Conservation (phyloP, 2,329 filamentous ascomycete species). For the Aureobasidium sp. region DNA sequence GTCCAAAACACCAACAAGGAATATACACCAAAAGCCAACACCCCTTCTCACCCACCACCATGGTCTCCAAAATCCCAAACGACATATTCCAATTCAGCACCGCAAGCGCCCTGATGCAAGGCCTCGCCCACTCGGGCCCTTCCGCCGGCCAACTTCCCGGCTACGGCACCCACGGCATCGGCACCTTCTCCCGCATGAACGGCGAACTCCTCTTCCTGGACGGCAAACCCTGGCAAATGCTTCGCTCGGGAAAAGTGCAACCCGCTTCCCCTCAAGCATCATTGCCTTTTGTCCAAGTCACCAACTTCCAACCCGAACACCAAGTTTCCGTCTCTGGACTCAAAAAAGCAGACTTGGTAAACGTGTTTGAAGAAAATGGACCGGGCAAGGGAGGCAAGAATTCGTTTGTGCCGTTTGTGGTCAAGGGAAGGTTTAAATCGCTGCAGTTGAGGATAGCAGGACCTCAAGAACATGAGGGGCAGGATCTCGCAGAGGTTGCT, state of each 20-base stretch:
- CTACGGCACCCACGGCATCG: slow-evolving; percentile 37
- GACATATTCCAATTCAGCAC: slow-evolving; percentile 39
- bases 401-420: slow-evolving; percentile 33
- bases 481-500: slow-evolving; percentile 16
- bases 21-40: background rate
- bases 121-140: slow-evolving; percentile 29
- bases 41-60: slow-evolving; percentile 15
- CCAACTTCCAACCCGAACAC: slow-evolving; percentile 30
- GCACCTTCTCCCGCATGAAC: slow-evolving; percentile 30
- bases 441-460: slow-evolving; percentile 18
- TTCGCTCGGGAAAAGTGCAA: slow-evolving; percentile 24
- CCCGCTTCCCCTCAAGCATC: background rate
- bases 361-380: background rate
- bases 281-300: slow-evolving; percentile 35
- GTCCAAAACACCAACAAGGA: background rate
- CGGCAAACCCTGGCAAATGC: slow-evolving; percentile 26
- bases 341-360: slow-evolving; percentile 20
- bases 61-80: slow-evolving; percentile 35
- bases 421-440: slow-evolving; percentile 30
- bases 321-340: slow-evolving; percentile 17
- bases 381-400: slow-evolving; percentile 24
- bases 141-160: slow-evolving; percentile 31
- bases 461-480: background rate
- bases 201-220: slow-evolving; percentile 31
- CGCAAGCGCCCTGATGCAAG: slow-evolving; percentile 29